phyloP scores from a whole-genome alignment of 148 eudicot species.

The Chenopodium album region DNA sequence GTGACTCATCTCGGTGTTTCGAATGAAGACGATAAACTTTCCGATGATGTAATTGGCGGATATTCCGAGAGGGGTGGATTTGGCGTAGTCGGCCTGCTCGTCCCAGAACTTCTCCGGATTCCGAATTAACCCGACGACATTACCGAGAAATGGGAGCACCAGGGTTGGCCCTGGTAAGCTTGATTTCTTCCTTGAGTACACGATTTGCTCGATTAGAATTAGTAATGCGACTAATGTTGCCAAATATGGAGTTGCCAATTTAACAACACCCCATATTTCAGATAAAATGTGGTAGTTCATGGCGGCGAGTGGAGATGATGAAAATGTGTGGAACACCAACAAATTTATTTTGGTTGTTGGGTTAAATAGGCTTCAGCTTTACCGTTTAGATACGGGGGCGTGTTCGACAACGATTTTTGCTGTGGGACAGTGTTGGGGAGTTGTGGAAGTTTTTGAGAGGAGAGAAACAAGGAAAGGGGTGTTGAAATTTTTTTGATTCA shows the following conservation, averaged over 20 bases:
- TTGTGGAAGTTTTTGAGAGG: not conserved
- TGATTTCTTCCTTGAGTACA: slow-evolving; percentile 52
- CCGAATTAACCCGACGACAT: slow-evolving; percentile 45
- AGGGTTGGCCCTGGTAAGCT: slow-evolving; percentile 59
- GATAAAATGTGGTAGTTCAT: not conserved
- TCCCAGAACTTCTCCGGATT: slow-evolving; percentile 73
- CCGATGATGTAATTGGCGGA: slow-evolving; percentile 75
- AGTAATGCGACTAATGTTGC: slow-evolving; percentile 35
- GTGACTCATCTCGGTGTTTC: slow-evolving; percentile 62
- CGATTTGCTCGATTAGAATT: slow-evolving; percentile 48
- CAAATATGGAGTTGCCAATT: slow-evolving; percentile 30
- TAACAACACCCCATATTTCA: slow-evolving; percentile 21
- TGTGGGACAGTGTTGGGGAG: not conserved
- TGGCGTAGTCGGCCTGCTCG: slow-evolving; percentile 54
- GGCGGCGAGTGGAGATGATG: not conserved
- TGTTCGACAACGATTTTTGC: too few relatives aligned
- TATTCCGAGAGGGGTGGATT: slow-evolving; percentile 48
- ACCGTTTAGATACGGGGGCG: too few relatives aligned
- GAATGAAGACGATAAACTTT: slow-evolving; percentile 48
- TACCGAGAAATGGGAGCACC: slow-evolving; percentile 67
- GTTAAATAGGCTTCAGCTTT: too few relatives aligned
- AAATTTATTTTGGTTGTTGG: too few relatives aligned
- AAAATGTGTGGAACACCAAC: too few relatives aligned
- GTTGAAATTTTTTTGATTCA: not conserved
- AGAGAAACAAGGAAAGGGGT: not conserved